Conservation (phyloP, 2,329 filamentous ascomycete species). For the Cyanodermella asteris region DNA sequence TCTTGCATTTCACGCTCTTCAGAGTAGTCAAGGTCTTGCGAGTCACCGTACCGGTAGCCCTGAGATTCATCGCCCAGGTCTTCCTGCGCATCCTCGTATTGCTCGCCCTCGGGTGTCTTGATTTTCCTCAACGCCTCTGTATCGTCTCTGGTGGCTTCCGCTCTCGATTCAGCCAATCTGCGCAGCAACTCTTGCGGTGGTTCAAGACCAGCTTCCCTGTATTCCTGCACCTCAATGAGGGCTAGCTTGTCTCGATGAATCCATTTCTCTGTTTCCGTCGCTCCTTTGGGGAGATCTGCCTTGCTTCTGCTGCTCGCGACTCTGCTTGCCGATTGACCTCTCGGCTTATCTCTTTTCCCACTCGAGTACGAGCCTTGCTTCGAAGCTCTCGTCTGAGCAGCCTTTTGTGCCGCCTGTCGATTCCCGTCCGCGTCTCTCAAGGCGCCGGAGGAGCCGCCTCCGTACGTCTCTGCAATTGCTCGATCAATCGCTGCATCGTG, state of each 20-base stretch:
- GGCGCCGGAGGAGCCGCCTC: too few relatives aligned
- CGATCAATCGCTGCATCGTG: too few relatives aligned
- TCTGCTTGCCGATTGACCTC: constrained; percentile 11
- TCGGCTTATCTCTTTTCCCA: constrained; percentile 6
- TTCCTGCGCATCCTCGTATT: constrained; percentile 16
- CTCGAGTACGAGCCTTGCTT: too few relatives aligned
- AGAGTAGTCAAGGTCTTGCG: too few relatives aligned
- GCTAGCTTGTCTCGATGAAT: constrained; percentile 29
- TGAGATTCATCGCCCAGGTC: constrained; percentile 17
- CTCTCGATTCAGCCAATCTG: too few relatives aligned
- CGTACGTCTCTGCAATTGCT: too few relatives aligned
- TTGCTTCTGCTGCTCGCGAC: constrained; percentile 12
- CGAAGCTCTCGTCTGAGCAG: too few relatives aligned
- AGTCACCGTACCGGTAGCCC: constrained; percentile 31
- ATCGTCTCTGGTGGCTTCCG: constrained; percentile 13
- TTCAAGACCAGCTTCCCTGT: constrained; percentile 24
- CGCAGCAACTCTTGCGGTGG: constrained; percentile 19
- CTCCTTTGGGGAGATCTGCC: too few relatives aligned
- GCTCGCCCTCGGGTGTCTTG: constrained; percentile 5
- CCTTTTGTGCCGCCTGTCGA: too few relatives aligned
- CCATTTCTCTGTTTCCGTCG: too few relatives aligned
- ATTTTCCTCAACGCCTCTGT: constrained; percentile 10
- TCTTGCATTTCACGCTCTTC: too few relatives aligned
- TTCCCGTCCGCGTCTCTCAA: too few relatives aligned
- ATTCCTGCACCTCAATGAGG: constrained; percentile 27